Conservation (phyloP, 768 basidiomycete species). For the Mycena filopes region DNA sequence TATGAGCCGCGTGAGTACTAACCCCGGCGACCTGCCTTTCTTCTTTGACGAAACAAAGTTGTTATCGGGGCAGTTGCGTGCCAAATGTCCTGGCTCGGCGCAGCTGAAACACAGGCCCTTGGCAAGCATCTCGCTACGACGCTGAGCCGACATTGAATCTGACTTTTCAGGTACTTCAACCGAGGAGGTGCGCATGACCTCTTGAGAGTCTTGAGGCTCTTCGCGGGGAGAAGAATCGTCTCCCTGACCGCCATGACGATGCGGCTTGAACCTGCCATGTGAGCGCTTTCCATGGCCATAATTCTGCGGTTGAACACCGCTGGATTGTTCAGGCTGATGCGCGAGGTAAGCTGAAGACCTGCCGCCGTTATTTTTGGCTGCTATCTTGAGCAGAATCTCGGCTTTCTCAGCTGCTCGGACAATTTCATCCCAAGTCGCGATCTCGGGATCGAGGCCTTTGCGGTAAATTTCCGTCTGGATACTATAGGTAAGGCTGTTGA, state of each 20-base stretch:
- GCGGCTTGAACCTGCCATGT: not conserved
- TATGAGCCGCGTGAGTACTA: not conserved
- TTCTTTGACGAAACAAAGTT: not conserved
- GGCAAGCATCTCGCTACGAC: conserved; percentile 15
- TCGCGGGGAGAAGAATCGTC: not conserved
- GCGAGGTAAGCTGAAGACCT: too few species aligned
- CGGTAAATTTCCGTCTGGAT: too few species aligned
- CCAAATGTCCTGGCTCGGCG: conserved; percentile 11
- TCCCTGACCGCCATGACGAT: not conserved
- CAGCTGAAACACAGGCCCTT: conserved; percentile 19
- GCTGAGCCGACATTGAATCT: not conserved
- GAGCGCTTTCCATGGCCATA: too few species aligned
- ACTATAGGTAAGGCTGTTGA: conserved; percentile 33
- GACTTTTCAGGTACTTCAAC: not conserved
- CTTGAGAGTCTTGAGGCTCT: too few species aligned
- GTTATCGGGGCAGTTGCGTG: conserved; percentile 14
- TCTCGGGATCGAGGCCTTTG: conserved; percentile 31
- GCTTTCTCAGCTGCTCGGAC: not conserved
- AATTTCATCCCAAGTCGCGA: conserved; percentile 2
- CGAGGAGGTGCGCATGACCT: not conserved
- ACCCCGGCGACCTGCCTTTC: conserved; percentile 10
- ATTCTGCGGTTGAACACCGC: too few species aligned
- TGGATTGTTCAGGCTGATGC: too few species aligned
- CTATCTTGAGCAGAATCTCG: not conserved
- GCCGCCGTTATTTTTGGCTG: not conserved